A percentile compares a stretch with the other conserved stretches of the same genome.
Conservation (phyloP, 805 yeast genomes). For the Metschnikowia chrysomelidarum region DNA sequence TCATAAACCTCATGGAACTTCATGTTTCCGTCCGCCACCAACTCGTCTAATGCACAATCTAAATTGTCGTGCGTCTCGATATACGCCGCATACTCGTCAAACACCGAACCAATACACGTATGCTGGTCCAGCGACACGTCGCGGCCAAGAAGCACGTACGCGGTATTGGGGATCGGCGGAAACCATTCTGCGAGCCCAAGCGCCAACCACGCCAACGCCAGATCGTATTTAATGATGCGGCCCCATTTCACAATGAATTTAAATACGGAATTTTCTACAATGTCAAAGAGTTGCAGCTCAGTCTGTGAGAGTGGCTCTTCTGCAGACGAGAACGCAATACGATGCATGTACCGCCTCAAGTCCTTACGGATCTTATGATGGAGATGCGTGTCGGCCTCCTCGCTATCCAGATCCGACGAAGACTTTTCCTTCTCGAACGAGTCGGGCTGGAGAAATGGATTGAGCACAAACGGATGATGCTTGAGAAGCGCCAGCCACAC, state of each 20-base stretch:
- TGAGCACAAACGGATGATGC: slow-evolving; percentile 79
- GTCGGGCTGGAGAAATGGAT: slow-evolving; percentile 72
- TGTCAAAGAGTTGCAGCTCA: slow-evolving; percentile 53
- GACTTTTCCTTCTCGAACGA: slow-evolving; percentile 18
- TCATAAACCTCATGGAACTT: slow-evolving; percentile 70
- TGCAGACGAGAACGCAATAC: slow-evolving; percentile 32
- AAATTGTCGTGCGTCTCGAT: slow-evolving; percentile 32
- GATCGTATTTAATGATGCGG: slow-evolving; percentile 67
- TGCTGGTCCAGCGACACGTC: slow-evolving; percentile 34
- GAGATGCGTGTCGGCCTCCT: slow-evolving; percentile 22
- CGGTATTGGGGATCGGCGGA: slow-evolving; percentile 58
- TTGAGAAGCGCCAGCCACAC: slow-evolving; percentile 85
- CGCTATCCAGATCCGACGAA: slow-evolving; percentile 11
- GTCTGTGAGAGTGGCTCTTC: slow-evolving; percentile 33
- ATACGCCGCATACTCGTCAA: slow-evolving; percentile 39
- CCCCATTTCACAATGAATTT: slow-evolving; percentile 80
- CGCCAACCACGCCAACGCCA: slow-evolving; percentile 86
- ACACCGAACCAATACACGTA: slow-evolving; percentile 31
- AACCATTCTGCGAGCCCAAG: slow-evolving; percentile 86
- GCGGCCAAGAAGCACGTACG: slow-evolving; percentile 55
- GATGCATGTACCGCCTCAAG: slow-evolving; percentile 57
- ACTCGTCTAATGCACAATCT: slow-evolving; percentile 21
- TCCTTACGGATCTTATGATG: slow-evolving; percentile 50
- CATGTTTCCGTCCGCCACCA: slow-evolving; percentile 38
- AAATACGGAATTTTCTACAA: slow-evolving; percentile 57